Evolutionary conservation across 768 basidiomycete genomes (phyloP).

Genomic region (Psilocybe azurescens): DNA sequence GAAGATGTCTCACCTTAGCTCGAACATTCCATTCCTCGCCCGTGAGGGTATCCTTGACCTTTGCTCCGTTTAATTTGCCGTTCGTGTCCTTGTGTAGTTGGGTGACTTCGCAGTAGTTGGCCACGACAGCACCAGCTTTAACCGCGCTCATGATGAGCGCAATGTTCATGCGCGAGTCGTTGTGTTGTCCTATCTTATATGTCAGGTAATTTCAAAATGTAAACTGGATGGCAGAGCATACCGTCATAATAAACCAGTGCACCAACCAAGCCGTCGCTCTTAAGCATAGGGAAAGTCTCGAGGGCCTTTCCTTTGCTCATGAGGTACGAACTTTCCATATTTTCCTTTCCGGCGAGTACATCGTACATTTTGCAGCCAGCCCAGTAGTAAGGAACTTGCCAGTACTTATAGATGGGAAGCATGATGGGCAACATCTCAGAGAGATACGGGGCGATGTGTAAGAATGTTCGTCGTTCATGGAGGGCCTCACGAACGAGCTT

Average conservation of each 20-base stretch:
- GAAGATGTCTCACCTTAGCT: slow-evolving; percentile 60
- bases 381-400: slow-evolving; percentile 98
- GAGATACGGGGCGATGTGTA: slow-evolving; percentile 95
- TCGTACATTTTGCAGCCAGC: slow-evolving; percentile 97
- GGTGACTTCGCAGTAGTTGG: slow-evolving; percentile 91
- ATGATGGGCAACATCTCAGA: slow-evolving; percentile 95
- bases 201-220: background rate
- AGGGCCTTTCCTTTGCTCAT: slow-evolving; percentile 95
- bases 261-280: slow-evolving; percentile 88
- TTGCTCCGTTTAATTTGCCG: slow-evolving; percentile 75
- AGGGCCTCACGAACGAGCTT: slow-evolving; percentile 96
- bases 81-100: slow-evolving; percentile 69
- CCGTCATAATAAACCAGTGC: slow-evolving; percentile 98
- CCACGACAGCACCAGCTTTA: slow-evolving; percentile 84
- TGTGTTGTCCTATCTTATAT: slow-evolving; percentile 80
- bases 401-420: slow-evolving; percentile 97
- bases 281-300: slow-evolving; percentile 96
- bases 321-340: slow-evolving; percentile 94
- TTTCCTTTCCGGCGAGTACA: slow-evolving; percentile 91
- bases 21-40: slow-evolving; percentile 83
- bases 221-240: slow-evolving; percentile 48
- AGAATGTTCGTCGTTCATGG: slow-evolving; percentile 90
- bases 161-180: slow-evolving; percentile 98
- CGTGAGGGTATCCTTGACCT: slow-evolving; percentile 81
- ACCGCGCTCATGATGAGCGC: slow-evolving; percentile 95